phyloP scores from a whole-genome alignment of 768 basidiomycete genomes.

The Agrocybe pediades region DNA sequence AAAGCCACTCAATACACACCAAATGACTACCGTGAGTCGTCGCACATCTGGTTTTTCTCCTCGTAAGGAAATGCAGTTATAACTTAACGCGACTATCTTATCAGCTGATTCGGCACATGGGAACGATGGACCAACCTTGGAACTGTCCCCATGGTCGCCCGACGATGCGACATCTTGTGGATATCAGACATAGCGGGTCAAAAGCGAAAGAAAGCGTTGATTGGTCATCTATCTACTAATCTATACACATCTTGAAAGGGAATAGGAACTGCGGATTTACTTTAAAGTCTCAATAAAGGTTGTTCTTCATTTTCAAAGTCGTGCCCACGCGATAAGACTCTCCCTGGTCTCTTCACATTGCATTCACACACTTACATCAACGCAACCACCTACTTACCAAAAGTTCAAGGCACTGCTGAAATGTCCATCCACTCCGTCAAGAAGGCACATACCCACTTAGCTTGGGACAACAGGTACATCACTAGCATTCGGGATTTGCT shows the following conservation, averaged over 20 bases:
- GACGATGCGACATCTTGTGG: slow-evolving; percentile 77
- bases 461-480: slow-evolving; percentile 60
- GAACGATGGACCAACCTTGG: slow-evolving; percentile 84
- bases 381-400: background rate
- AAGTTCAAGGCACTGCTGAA: slow-evolving; percentile 1
- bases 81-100: slow-evolving; percentile 9
- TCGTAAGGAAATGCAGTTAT: background rate
- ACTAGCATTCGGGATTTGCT: background rate
- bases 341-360: too few species aligned
- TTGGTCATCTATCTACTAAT: slow-evolving; percentile 34
- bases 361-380: too few species aligned
- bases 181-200: slow-evolving; percentile 36
- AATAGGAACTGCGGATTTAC: background rate
- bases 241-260: background rate
- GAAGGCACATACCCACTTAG: slow-evolving; percentile 53
- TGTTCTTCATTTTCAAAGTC: background rate
- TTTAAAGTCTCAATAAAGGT: background rate
- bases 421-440: slow-evolving; percentile 55
- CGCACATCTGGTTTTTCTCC: too few species aligned
- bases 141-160: slow-evolving; percentile 87
- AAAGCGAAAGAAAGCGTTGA: slow-evolving; percentile 25
- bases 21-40: slow-evolving; percentile 77
- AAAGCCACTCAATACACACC: slow-evolving; percentile 69
- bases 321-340: too few species aligned
- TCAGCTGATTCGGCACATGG: slow-evolving; percentile 81